phyloP scores from a whole-genome alignment of 257 asterid genomes.

The Mitragyna speciosa region DNA sequence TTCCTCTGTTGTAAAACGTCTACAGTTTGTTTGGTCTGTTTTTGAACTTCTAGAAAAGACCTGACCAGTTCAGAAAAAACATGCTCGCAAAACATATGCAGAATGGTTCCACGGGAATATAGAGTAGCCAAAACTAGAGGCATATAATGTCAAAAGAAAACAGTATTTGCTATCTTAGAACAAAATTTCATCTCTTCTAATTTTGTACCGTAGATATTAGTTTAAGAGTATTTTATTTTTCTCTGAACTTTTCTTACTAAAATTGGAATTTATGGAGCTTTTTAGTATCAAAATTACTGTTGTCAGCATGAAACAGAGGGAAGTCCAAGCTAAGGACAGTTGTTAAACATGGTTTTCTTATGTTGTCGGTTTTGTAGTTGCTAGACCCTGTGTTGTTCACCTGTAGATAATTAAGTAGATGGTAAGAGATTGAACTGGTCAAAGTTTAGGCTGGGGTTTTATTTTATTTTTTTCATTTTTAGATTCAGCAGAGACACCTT shows the following conservation, averaged over 20 bases:
- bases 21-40: background rate
- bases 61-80: background rate
- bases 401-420: background rate
- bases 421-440: background rate
- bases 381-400: background rate
- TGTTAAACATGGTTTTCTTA: background rate
- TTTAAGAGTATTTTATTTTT: background rate
- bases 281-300: background rate
- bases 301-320: background rate
- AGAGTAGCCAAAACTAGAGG: background rate
- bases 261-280: background rate
- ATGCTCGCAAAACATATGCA: background rate
- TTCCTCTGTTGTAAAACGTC: background rate
- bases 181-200: too few relatives aligned
- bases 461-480: too few relatives aligned
- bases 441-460: background rate
- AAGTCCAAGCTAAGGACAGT: background rate
- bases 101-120: background rate
- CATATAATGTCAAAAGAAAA: background rate
- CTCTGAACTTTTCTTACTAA: background rate
- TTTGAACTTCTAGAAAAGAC: background rate
- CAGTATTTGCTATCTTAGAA: background rate
- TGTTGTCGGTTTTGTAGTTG: background rate
- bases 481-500: too few relatives aligned
- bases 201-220: too few relatives aligned